Base-by-base conservation (phyloP, 345 rosid species). In the Linum trigynum region DNA sequence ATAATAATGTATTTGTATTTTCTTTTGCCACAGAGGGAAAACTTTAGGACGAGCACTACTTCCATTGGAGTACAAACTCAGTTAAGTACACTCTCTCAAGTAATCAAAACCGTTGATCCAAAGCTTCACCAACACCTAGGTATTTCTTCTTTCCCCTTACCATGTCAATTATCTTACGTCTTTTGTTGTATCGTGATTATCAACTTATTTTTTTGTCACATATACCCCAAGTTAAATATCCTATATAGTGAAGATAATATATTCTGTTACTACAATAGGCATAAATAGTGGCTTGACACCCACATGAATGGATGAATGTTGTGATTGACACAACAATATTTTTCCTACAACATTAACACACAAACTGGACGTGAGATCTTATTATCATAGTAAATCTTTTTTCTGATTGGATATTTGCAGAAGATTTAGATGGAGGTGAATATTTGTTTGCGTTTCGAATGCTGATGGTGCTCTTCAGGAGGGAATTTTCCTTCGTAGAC, bases 81-180 rank as follows among this genome's bases (percentile, higher is more conserved):
- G 83, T 86, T 92, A 5, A 74, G 79, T 66, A 80, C 79, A 42
- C 96, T 92, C 69, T 88, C 98, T 60, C 88, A 88, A 76, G 82
- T 92, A 63, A 92, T 90, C 71, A 84, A 75, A 80, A 86, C 92
- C 5, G 77, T 92, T 60, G 88, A 90, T 79, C 97, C 96, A 51
- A 83, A 88, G 78, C 98, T 90, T 78, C 97, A 92, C 69, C 94
- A 86, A 71, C 97, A 88, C 79, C 81, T 92, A 59, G 98, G 98
- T 88, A 86, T 53, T 39, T 65, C 15, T 51, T 63, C 68, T 42
- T 60, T 37, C 59, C 62, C 32, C 39, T 57, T 5, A 37, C 14
- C 61, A 57, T 7, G 9, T 57, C 1, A n/a, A 37, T 57, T 15
- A 3, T 57, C 14, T 48, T 41, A 41, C 5, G 45, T 0, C 5